phyloP scores from a whole-genome alignment of 176 grass and related monocot species.

The Pontederia paniculata region DNA sequence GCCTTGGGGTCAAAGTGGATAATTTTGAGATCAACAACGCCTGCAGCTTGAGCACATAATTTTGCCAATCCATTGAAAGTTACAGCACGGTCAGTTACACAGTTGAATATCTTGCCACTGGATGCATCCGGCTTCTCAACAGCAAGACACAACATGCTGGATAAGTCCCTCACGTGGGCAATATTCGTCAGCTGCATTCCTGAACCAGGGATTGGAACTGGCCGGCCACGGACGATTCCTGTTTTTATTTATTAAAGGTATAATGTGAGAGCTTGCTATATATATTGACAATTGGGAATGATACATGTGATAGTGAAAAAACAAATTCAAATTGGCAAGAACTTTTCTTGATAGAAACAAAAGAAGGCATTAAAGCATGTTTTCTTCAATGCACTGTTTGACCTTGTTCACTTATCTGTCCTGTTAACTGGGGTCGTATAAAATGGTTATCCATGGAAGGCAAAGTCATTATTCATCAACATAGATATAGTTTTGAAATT shows the following conservation, averaged over 20 bases:
- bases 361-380: too few species aligned
- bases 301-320: too few species aligned
- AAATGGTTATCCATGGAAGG: too few species aligned
- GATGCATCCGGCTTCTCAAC: constrained; percentile 38
- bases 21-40: constrained; percentile 26
- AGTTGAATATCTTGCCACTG: constrained; percentile 59
- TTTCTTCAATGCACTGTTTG: too few species aligned
- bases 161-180: constrained; percentile 57
- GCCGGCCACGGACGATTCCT: constrained; percentile 67
- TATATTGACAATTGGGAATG: neutral
- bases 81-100: constrained; percentile 74
- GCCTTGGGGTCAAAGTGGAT: constrained; percentile 70
- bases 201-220: constrained; percentile 76
- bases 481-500: too few species aligned
- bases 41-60: constrained; percentile 59
- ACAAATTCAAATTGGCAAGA: too few species aligned
- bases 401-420: too few species aligned
- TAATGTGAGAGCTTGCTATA: neutral
- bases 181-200: constrained; percentile 94
- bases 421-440: too few species aligned
- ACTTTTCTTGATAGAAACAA: too few species aligned
- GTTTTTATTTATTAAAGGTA: neutral
- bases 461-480: too few species aligned
- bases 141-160: constrained; percentile 67
- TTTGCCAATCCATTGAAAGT: constrained; percentile 67